Evolutionary conservation across 805 yeast genomes (phyloP), one percentile per base, ranked within the genome.

Genomic region (Kodamaea restingae): DNA sequence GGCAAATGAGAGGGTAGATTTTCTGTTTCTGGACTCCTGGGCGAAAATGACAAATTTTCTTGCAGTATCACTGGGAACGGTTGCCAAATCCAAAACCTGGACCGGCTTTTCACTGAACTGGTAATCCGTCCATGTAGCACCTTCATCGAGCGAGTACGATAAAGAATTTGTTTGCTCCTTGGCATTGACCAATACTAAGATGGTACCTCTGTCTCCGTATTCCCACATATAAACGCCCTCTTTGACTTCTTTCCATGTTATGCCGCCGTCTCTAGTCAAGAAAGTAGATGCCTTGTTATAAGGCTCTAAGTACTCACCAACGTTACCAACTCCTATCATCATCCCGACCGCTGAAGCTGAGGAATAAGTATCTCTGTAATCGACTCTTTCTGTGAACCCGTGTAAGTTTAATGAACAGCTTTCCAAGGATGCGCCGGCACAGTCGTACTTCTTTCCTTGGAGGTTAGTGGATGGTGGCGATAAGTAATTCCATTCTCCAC

Each of bases 171-270:
- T 81, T 6, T 69, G 63, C 21, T 75, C 80, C 3, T 61, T 66
- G 4, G 75, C 77, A 28, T 79, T 71, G 2, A 84, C 91, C 36
- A 90, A 58, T 1, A 87, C 87, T 36, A 93, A 61, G 25, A 93
- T 74, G 1, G 95, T 81, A 12, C 98, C 98, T 47, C 87, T 85
- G 60, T 93, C 98, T 46, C 98, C 98, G 59, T 71, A 93, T 61
- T 90, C 98, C 98, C 98, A 93, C 76, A 84, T 83, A 50, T 77
- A 75, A 1, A 78, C 73, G 3, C 95, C 93, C 43, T 82, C 78
- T 43, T 63, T 71, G 20, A 91, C 67, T 60, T 87, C 95, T 37
- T 61, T 76, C 98, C 98, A 93, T 3, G 88, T 75, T 11, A 79
- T 64, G 42, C 98, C 98, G 2, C 93, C 98, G 62, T 93, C 98